Conservation (phyloP, 306 rosid species). For the Cicer cuneatum region DNA sequence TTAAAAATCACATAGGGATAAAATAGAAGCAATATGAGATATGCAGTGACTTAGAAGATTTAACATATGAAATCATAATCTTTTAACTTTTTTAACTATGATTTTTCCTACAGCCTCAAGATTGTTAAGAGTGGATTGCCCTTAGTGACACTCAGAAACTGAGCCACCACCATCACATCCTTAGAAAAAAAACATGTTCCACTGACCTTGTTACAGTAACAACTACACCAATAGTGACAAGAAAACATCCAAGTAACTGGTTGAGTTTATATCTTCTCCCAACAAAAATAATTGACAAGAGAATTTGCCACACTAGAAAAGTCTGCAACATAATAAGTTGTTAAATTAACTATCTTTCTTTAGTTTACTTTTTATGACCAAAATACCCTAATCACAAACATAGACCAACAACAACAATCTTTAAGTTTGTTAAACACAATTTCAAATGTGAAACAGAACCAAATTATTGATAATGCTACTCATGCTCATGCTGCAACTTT, state of each 20-base stretch:
- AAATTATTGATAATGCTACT: no score
- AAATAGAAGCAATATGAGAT: no score
- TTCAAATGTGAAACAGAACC: no score
- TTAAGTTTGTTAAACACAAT: no score
- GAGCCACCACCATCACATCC: slow-evolving; percentile 1
- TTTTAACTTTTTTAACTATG: background rate
- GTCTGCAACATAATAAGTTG: slow-evolving; percentile 64
- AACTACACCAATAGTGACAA: slow-evolving; percentile 82
- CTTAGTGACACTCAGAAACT: slow-evolving; percentile 17
- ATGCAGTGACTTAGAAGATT: no score
- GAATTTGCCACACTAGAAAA: slow-evolving; percentile 96
- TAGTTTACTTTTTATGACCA: slow-evolving; percentile 9
- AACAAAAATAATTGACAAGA: slow-evolving; percentile 74
- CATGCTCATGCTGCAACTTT: no score
- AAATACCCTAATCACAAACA: no score
- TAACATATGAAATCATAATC: no score
- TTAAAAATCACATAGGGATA: background rate
- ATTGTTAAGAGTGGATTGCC: slow-evolving; percentile 11
- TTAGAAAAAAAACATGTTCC: slow-evolving; percentile 7
- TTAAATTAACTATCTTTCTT: slow-evolving; percentile 39
- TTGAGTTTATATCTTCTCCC: slow-evolving; percentile 78
- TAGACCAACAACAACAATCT: no score
- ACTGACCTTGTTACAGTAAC: slow-evolving; percentile 84
- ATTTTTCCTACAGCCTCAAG: background rate
- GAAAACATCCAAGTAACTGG: slow-evolving; percentile 86